Conservation (phyloP, 768 basidiomycete genomes). For the Astraeus odoratus region DNA sequence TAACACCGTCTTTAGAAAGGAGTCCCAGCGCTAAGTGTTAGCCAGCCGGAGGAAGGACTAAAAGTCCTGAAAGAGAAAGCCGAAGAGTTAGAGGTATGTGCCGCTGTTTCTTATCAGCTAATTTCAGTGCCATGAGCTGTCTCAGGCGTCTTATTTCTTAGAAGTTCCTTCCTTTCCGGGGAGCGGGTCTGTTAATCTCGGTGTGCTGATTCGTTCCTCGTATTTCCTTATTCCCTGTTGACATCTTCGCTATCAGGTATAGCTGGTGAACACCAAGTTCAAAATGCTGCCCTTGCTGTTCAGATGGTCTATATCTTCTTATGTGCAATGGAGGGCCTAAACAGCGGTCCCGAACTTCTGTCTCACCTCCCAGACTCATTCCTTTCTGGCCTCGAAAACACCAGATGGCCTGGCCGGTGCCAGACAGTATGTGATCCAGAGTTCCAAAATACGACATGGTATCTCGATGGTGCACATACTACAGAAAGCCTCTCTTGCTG, state of each 20-base stretch:
- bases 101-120: background rate
- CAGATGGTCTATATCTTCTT: conserved; percentile 66
- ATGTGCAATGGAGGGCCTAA: conserved; percentile 18
- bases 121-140: background rate
- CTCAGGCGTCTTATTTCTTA: conserved; percentile 61
- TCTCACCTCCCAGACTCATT: conserved; percentile 44
- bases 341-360: conserved; percentile 6
- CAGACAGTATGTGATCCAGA: conserved; percentile 69
- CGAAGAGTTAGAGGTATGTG: conserved; percentile 51
- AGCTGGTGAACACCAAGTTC: conserved; percentile 76
- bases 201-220: conserved; percentile 27
- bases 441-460: conserved; percentile 61
- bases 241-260: conserved; percentile 46
- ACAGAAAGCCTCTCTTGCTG: conserved; percentile 83
- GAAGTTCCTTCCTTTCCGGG: conserved; percentile 45
- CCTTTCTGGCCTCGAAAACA: conserved; percentile 54
- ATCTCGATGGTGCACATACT: conserved; percentile 94
- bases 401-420: conserved; percentile 93
- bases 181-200: conserved; percentile 46
- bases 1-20: conserved; percentile 41
- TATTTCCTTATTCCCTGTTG: conserved; percentile 3
- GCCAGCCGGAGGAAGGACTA: conserved; percentile 66
- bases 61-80: conserved; percentile 61
- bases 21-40: conserved; percentile 82
- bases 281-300: conserved; percentile 85